These are phyloP conservation scores for Butyriboletus loyo DNA, from an alignment of 768 basidiomycete species.

Conservation along the genomic window DNA sequence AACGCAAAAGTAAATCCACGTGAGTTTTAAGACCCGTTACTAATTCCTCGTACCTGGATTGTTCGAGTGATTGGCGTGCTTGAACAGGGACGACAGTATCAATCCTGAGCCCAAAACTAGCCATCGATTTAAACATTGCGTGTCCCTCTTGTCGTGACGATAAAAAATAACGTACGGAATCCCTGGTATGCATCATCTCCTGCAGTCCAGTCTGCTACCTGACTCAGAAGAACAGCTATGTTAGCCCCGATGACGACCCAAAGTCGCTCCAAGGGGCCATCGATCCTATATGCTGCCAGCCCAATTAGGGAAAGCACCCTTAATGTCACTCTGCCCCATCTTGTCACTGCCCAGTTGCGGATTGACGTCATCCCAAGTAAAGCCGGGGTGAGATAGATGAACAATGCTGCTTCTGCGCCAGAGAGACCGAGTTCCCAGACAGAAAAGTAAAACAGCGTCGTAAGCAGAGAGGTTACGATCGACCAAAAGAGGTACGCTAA, in stretches of 20 bases:
- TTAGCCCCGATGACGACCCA: conserved; percentile 56
- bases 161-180: conserved; percentile 38
- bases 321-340: conserved; percentile 47
- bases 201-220: conserved; percentile 53
- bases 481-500: conserved; percentile 82
- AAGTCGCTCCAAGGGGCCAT: conserved; percentile 53
- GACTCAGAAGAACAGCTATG: conserved; percentile 45
- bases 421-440: conserved; percentile 87
- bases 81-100: conserved; percentile 61
- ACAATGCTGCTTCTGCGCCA: conserved; percentile 74
- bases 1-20: conserved; percentile 2
- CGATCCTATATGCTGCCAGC: conserved; percentile 49
- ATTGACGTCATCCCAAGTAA: conserved; percentile 51
- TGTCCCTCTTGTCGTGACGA: background rate
- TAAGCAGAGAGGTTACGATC: conserved; percentile 72
- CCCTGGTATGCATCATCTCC: conserved; percentile 44
- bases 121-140: background rate
- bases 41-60: conserved; percentile 63
- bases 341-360: conserved; percentile 44
- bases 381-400: conserved; percentile 67
- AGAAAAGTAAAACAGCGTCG: conserved; percentile 87
- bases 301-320: conserved; percentile 51
- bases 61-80: conserved; percentile 76
- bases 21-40: background rate
- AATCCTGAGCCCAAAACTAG: conserved; percentile 67